Base-by-base conservation (phyloP, 805 yeast species). In the Ogataea methylovora region DNA sequence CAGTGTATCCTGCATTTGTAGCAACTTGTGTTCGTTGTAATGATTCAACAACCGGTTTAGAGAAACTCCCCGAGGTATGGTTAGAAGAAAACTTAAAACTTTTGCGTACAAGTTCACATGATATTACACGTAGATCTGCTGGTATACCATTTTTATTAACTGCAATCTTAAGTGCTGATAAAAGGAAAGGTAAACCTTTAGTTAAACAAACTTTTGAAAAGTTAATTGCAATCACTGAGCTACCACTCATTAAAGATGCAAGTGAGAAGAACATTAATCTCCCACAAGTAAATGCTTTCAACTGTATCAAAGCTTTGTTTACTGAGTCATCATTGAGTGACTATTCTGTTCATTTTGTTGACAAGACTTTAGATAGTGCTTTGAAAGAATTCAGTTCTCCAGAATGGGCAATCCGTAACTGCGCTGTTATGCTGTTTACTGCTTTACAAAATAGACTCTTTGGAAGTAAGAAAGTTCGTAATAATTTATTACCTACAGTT, bases 221-320 rank as follows among this genome's bases (percentile, higher is more conserved):
- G 25, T 59, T 90, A 9, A 41, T 76, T 11, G 51, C 50, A 11
- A 71, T 87, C 22, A 87, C 94, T 0, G 43, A 58, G 7, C 37
- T 52, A 6, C 77, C 81, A 0, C 63, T 71, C 4, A 4, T n/a
- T 21, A 8, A 6, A 5, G 6, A 24, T 8, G 22, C 27, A n/a
- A 77, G 67, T 27, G 61, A 61, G 32, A 68, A 66, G 21, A 79
- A 71, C 37, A 67, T 75, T 41, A 94, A 84, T 49, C 64, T 87
- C 12, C 92, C 97, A 0, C 97, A 88, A 50, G 95, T 90, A 0
- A 94, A 90, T 59, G 97, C 97, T 0, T 77, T 85, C 51, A 90
- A 90, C 51, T 81, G 94, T 51, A 72, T 92, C 37, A 76, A 73
- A 42, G 79, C 79, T 2, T 65, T 90, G 2, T 79, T 87, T 43